Base-by-base conservation (phyloP, 2,329 filamentous ascomycete genomes). In the Hypoxylon sp. region DNA sequence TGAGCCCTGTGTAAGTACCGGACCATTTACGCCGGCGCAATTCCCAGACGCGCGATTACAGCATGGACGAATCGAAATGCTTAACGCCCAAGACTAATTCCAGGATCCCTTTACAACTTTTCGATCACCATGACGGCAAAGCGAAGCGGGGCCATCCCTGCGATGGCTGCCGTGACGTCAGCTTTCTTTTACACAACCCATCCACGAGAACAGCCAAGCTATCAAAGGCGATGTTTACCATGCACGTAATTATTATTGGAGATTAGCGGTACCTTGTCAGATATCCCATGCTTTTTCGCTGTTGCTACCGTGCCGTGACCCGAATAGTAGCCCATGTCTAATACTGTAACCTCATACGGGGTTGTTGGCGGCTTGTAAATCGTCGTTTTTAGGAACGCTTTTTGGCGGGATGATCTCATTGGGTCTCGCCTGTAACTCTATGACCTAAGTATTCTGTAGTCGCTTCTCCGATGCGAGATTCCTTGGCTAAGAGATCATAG, bases 41-140 rank as follows among this genome's bases (percentile, higher is more conserved):
- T 27, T 44, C 10, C 31, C 21, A 66, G 58, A 52, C 46, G 44
- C 44, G 50, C 51, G 15, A 52, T 57, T 53, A 55, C 54, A 15
- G 50, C 59, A 60, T 56, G 51, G 57, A 47, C 62, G 62, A 61
- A 64, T 68, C 29, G 35, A 37, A 48, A 53, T 24, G 24, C 17
- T 21, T 27, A 44, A 15, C 21, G 21, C 29, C 21, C 35, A 37
- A 42, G 15, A 27, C 24, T 6, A 35, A 32, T 17, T 42, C 24
- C 3, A 42, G 32, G 44, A 60, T 56, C 44, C 35, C 61, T 27
- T 17, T 52, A 52, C 50, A 55, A 48, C 13, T 50, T 67, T 47
- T 68, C 61, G 57, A 71, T 71, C 69, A 65, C 53, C 24, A 69
- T 71, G 68, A 68, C 65, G 55, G 54, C 44, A 17, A 46, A 53